Conservation (phyloP, 2,329 filamentous ascomycete genomes). For the Fusarium sp. region DNA sequence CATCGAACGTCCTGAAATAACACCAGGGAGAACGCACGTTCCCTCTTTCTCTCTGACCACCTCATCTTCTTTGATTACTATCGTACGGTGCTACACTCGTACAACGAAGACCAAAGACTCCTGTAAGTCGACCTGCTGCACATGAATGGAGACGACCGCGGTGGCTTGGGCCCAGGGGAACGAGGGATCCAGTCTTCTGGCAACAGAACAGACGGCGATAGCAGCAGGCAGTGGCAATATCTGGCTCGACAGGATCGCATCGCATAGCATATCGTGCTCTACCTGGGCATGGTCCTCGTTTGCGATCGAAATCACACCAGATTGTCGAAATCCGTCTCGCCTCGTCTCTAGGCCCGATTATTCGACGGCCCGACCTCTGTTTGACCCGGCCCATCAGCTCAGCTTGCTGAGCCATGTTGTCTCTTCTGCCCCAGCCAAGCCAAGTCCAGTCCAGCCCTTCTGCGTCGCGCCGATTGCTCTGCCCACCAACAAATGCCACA, state of each 20-base stretch:
- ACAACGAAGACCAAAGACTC: slow-evolving; percentile 35
- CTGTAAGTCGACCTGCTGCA: slow-evolving; percentile 41
- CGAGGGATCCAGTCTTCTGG: slow-evolving; percentile 15
- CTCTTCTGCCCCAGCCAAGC: slow-evolving; percentile 25
- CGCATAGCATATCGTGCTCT: slow-evolving; percentile 12
- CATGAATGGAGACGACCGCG: slow-evolving; percentile 31
- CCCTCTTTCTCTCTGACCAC: slow-evolving; percentile 42
- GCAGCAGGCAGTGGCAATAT: slow-evolving; percentile 31
- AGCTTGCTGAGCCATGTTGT: slow-evolving; percentile 30
- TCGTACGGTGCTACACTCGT: slow-evolving; percentile 45
- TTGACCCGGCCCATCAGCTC: slow-evolving; percentile 34
- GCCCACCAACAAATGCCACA: slow-evolving; percentile 39
- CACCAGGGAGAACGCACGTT: slow-evolving; percentile 42
- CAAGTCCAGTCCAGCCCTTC: slow-evolving; percentile 8
- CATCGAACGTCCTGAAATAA: slow-evolving; percentile 34
- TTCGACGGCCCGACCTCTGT: slow-evolving; percentile 35
- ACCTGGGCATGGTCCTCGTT: slow-evolving; percentile 5
- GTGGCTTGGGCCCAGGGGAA: slow-evolving; percentile 28
- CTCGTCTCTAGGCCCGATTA: slow-evolving; percentile 33
- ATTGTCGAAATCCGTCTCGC: slow-evolving; percentile 18
- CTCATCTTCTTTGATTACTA: slow-evolving; percentile 40
- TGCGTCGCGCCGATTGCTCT: slow-evolving; percentile 38
- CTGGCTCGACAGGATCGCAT: slow-evolving; percentile 23
- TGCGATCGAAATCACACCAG: slow-evolving; percentile 17
- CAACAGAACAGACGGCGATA: slow-evolving; percentile 13